Evolutionary conservation across 169 alveolate species (phyloP), one percentile per base, ranked within the genome.

Genomic region (Neospora caninum): DNA sequence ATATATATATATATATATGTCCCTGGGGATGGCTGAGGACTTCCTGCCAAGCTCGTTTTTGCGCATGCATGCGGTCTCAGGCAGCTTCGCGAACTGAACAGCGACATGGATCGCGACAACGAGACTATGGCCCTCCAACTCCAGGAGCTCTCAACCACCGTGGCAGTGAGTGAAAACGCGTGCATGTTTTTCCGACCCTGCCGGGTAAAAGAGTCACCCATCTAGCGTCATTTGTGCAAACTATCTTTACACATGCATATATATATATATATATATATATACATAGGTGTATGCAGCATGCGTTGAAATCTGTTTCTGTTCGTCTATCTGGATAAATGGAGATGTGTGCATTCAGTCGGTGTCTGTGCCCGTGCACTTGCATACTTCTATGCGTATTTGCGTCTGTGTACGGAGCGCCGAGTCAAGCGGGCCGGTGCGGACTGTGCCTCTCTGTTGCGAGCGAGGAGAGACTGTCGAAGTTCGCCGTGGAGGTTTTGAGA

Each of bases 51-150:
- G 13, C 4, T 49, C n/a, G n/a, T n/a, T 13, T 49, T 64, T 9
- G n/a, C 84, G 43, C n/a, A 13, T 16, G 49, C 42, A 43, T 78
- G 78, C 70, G 64, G 39, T 29, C 73, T 80, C 96, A 94, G 96
- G 88, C 94, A 88, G 34, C 94, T 96, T 38, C 93, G 96, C 43
- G 97, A 96, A 88, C 92, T 96, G 45, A 96, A 96, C 91, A 93
- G 93, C 41, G 97, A 96, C 80, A 94, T 96, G 67, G 97, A 96
- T 91, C 94, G 91, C 45, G 97, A 96, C 70, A 96, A 96, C 38
- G 97, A 96, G 54, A 64, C 88, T 34, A 82, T 96, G 80, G 91
- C 97, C 78, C 96, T 88, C 45, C 97, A 96, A 58, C 78, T 96
- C 38, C 95, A 93, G 38, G 97, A 94, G 34, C 88, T 96, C 53